phyloP scores from a whole-genome alignment of 2,329 filamentous ascomycete species.

The Penicillium aurantiogriseum region DNA sequence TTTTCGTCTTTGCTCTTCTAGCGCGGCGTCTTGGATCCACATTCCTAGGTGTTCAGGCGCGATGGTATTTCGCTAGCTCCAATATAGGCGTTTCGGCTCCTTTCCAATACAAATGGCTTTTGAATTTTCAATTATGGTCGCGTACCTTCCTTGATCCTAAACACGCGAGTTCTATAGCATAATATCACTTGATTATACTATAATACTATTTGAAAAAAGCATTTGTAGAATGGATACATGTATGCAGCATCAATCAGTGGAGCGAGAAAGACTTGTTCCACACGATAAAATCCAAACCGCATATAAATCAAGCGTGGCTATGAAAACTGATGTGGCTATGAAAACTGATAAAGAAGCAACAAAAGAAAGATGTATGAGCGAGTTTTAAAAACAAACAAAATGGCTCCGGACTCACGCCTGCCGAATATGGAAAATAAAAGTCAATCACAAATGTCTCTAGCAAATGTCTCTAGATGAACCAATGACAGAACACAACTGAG shows the following conservation, averaged over 20 bases:
- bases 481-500: background rate
- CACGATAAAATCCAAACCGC: background rate
- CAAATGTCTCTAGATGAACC: background rate
- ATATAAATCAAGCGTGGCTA: slow-evolving; percentile 1
- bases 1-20: slow-evolving; percentile 13
- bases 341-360: background rate
- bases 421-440: background rate
- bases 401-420: background rate
- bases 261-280: background rate
- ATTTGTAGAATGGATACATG: background rate
- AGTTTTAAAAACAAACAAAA: background rate
- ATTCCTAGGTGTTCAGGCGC: slow-evolving; percentile 1
- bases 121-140: background rate
- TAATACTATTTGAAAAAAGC: background rate
- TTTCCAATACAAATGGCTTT: background rate
- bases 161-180: too few species aligned
- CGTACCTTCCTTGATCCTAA: too few species aligned
- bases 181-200: background rate
- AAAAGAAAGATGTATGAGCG: background rate
- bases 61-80: background rate
- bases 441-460: background rate
- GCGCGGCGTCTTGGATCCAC: slow-evolving; percentile 24
- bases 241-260: background rate
- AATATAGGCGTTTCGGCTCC: background rate
- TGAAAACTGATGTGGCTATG: background rate